Conservation (phyloP, 169 alveolate species). For the Cryptosporidium bovis region DNA sequence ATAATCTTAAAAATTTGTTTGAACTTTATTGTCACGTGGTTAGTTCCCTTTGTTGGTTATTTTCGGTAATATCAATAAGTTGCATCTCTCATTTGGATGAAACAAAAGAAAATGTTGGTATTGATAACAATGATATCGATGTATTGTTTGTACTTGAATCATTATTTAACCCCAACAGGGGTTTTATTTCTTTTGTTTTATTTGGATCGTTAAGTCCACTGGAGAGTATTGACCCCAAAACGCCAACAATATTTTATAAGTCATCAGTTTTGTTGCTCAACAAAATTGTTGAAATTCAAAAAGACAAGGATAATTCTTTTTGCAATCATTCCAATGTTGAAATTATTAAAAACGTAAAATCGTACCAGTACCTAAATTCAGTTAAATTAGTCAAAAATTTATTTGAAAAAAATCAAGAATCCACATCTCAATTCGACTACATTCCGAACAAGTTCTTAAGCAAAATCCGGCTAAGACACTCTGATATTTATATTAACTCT, state of each 20-base stretch:
- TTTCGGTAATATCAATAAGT: neutral
- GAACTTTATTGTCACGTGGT: constrained; percentile 52
- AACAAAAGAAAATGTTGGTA: neutral
- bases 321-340: too few relatives aligned
- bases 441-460: too few relatives aligned
- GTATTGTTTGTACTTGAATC: constrained; percentile 1
- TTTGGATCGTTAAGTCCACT: constrained; percentile 54
- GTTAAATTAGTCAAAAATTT: neutral
- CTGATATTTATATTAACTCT: too few relatives aligned
- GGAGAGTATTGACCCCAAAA: neutral
- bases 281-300: neutral
- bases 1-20: constrained; percentile 27
- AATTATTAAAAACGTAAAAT: too few relatives aligned
- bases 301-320: neutral
- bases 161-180: constrained; percentile 18
- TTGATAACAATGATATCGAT: neutral
- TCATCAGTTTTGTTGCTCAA: neutral
- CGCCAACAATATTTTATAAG: neutral
- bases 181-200: constrained; percentile 37
- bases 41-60: constrained; percentile 8
- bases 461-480: too few relatives aligned
- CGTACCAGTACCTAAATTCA: neutral
- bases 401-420: neutral
- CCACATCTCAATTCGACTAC: too few relatives aligned
- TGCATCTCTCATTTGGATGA: neutral